Conservation (phyloP, 73 alveolate species). For the Symbiodinium natans region DNA sequence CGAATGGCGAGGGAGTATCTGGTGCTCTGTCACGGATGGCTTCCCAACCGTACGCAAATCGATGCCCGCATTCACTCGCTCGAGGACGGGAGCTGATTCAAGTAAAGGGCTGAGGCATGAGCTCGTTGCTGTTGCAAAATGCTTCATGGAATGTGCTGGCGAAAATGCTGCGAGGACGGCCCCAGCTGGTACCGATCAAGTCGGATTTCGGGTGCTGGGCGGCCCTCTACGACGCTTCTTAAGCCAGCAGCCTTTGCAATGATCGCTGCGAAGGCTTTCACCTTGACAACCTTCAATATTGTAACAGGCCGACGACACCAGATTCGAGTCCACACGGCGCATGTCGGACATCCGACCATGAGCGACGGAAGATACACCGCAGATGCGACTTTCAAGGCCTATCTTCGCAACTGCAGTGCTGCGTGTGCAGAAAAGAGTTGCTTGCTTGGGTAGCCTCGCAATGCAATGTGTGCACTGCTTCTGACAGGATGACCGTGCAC, state of each 20-base stretch:
- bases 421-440: not conserved
- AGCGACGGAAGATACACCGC: slow-evolving; percentile 54
- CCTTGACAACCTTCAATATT: not conserved
- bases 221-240: slow-evolving; percentile 1
- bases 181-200: slow-evolving; percentile 7
- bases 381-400: slow-evolving; percentile 23
- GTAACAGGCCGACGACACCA: slow-evolving; percentile 67
- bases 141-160: not conserved
- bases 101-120: not conserved
- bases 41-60: not conserved
- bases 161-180: not conserved
- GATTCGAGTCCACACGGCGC: slow-evolving; percentile 71
- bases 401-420: not conserved
- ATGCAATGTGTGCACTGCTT: no score
- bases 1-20: slow-evolving; percentile 30
- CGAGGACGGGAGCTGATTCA: slow-evolving; percentile 35
- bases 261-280: not conserved
- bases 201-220: not conserved
- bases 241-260: not conserved
- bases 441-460: no score
- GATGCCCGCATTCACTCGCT: slow-evolving; percentile 61
- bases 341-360: slow-evolving; percentile 52
- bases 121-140: no score
- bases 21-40: slow-evolving; percentile 66
- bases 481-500: not conserved